Evolutionary conservation across 2,329 filamentous ascomycete genomes (phyloP).

Genomic region (Arthrobotrys iridis): DNA sequence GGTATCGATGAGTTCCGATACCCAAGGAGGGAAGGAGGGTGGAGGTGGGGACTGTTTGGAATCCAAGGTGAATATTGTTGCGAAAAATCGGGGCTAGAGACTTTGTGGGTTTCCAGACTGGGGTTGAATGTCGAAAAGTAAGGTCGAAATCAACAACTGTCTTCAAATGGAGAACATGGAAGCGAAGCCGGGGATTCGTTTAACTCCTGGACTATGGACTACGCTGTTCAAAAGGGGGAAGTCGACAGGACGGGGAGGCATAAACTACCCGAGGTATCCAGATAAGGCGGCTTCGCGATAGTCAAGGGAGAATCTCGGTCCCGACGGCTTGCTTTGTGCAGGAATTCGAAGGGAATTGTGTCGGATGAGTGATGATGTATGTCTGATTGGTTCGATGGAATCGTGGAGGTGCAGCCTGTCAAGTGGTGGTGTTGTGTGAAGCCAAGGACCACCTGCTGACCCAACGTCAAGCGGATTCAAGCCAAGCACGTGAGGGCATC

Average conservation of each 20-base stretch:
- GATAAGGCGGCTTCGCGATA: constrained; percentile 2
- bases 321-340: constrained; percentile 14
- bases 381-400: constrained; percentile 13
- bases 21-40: constrained; percentile 44
- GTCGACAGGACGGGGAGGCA: constrained; percentile 1
- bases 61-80: constrained; percentile 52
- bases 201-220: constrained; percentile 17
- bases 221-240: constrained; percentile 21
- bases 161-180: constrained; percentile 22
- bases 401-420: constrained; percentile 5
- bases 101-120: neutral
- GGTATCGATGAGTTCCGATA: constrained; percentile 43
- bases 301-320: constrained; percentile 14
- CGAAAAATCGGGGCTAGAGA: constrained; percentile 4
- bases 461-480: neutral
- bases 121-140: neutral
- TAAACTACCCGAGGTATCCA: neutral
- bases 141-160: neutral
- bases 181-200: constrained; percentile 27
- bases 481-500: neutral
- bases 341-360: neutral
- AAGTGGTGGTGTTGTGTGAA: constrained; percentile 15
- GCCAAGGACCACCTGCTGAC: constrained; percentile 10
- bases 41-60: constrained; percentile 41
- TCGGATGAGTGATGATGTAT: constrained; percentile 14